These are phyloP conservation scores for Delitschia confertaspora DNA, from an alignment of 495 filamentous ascomycete species.

Conservation along the genomic window DNA sequence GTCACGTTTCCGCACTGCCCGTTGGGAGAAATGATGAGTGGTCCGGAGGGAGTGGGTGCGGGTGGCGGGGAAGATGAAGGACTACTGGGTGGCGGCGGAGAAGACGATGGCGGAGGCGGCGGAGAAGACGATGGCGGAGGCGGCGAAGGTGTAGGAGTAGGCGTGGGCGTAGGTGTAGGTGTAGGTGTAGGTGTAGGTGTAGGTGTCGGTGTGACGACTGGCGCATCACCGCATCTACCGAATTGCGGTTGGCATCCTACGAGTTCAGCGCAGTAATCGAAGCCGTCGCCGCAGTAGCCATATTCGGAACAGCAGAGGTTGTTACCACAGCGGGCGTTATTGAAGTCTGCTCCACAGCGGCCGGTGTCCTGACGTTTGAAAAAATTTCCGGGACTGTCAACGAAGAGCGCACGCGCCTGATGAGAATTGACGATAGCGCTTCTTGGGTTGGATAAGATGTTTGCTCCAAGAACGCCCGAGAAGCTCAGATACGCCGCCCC, in stretches of 20 bases:
- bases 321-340: conserved; percentile 1
- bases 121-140: no score
- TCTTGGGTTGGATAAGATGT: not conserved
- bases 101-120: conserved; percentile 2
- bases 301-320: conserved; percentile 15
- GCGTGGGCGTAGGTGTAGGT: conserved; percentile 5
- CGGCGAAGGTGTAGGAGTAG: no score
- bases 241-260: conserved; percentile 20
- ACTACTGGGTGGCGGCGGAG: not conserved
- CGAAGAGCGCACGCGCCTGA: not conserved
- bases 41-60: conserved; percentile 17
- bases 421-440: not conserved
- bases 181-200: conserved; percentile 2
- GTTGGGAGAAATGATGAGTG: conserved; percentile 14
- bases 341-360: conserved; percentile 15
- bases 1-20: conserved; percentile 21
- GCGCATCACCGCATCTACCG: conserved; percentile 16
- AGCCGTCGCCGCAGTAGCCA: conserved; percentile 16
- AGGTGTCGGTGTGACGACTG: conserved; percentile 1
- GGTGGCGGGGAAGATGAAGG: conserved; percentile 5
- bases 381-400: not conserved
- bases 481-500: not conserved
- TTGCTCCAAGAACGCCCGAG: not conserved
- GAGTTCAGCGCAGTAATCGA: conserved; percentile 14
- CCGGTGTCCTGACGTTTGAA: conserved; percentile 4